Percentiles rank a stretch among this genome's conserved stretches.
These are phyloP conservation scores for Nemania sp. DNA, from an alignment of 2,329 filamentous ascomycete genomes.

Conservation along the genomic window DNA sequence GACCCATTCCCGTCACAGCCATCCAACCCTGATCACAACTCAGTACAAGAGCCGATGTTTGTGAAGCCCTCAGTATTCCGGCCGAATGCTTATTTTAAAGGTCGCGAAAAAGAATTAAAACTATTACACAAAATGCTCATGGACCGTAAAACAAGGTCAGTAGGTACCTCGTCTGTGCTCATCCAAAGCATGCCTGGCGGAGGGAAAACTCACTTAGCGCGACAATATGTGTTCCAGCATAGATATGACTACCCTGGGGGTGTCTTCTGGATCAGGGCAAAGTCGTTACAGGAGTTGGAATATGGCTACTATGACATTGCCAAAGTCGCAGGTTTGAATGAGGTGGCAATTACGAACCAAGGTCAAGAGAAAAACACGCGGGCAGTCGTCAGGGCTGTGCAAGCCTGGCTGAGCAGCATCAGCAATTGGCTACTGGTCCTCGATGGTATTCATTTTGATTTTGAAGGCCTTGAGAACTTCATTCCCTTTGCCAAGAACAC, in stretches of 20 bases:
- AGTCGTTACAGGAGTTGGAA: conserved; percentile 59
- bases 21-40: conserved; percentile 31
- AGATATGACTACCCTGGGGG: conserved; percentile 64
- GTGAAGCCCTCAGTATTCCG: conserved; percentile 59
- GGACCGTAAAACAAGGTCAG: conserved; percentile 56
- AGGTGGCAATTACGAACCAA: conserved; percentile 45
- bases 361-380: conserved; percentile 44
- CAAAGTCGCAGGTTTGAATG: conserved; percentile 55
- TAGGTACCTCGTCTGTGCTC: conserved; percentile 65
- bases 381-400: conserved; percentile 60
- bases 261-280: conserved; percentile 71
- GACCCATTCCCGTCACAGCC: conserved; percentile 38
- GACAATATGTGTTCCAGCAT: conserved; percentile 67
- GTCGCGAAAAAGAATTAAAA: conserved; percentile 60
- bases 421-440: conserved; percentile 70
- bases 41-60: conserved; percentile 39
- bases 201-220: conserved; percentile 70
- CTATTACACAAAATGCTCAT: conserved; percentile 62
- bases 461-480: conserved; percentile 59
- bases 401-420: conserved; percentile 62
- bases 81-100: conserved; percentile 61
- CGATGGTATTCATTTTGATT: conserved; percentile 66
- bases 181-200: conserved; percentile 67
- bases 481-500: conserved; percentile 67
- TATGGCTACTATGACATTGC: conserved; percentile 70